Conservation (phyloP, 176 grass and related monocot genomes). For the Coix lacrymajobi region DNA sequence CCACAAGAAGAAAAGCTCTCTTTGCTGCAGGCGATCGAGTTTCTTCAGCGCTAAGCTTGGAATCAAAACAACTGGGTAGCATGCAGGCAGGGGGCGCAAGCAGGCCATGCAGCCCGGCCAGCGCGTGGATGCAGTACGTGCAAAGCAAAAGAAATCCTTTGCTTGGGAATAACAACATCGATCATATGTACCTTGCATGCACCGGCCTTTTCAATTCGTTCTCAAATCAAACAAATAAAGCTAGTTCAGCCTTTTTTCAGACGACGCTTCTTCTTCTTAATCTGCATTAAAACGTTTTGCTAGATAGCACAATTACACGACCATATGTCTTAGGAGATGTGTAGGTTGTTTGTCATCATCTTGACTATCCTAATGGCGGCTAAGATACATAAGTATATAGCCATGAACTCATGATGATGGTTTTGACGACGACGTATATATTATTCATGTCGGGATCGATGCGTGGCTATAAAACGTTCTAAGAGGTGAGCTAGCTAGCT, state of each 20-base stretch:
- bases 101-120: slow-evolving; percentile 16
- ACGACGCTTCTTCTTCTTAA: neutral
- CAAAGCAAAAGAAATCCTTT: slow-evolving; percentile 67
- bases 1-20: slow-evolving; percentile 28
- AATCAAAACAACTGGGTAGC: slow-evolving; percentile 38
- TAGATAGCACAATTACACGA: neutral
- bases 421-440: slow-evolving; percentile 5
- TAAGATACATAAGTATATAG: neutral
- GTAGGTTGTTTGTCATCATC: neutral
- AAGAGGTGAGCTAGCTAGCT: neutral
- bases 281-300: neutral
- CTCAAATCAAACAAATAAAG: neutral
- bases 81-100: neutral
- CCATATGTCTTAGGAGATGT: neutral
- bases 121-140: slow-evolving; percentile 21
- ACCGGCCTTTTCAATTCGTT: neutral
- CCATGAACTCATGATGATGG: slow-evolving; percentile 16
- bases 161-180: slow-evolving; percentile 61
- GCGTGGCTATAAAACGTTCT: neutral
- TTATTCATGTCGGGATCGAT: neutral
- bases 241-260: neutral
- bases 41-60: slow-evolving; percentile 62
- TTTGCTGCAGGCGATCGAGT: slow-evolving; percentile 24
- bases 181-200: slow-evolving; percentile 27
- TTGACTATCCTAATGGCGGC: neutral